Evolutionary conservation across 1,139 yeast species (phyloP).

Genomic region (Suhomyces terraborum): DNA sequence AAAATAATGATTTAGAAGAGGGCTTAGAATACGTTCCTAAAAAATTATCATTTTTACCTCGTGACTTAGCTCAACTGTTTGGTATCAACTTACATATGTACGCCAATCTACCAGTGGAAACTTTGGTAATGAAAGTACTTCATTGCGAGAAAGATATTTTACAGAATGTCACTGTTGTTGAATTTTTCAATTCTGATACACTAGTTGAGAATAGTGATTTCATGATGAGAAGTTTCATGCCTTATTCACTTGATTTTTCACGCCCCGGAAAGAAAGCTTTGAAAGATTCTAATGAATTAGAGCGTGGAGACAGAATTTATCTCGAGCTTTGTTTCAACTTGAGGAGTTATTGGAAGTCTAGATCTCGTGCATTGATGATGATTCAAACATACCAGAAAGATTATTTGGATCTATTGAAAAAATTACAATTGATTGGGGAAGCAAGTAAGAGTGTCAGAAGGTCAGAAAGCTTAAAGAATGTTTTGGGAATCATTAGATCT

Average conservation of each 20-base stretch:
- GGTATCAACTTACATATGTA: conserved; percentile 90
- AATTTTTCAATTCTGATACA: conserved; percentile 76
- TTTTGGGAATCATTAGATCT: conserved; percentile 74
- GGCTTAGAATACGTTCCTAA: conserved; percentile 31
- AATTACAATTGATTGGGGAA: conserved; percentile 64
- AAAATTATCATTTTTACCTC: conserved; percentile 66
- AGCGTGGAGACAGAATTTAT: conserved; percentile 79
- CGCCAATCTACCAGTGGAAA: conserved; percentile 60
- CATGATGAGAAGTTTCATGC: conserved; percentile 64
- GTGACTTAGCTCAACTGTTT: conserved; percentile 81
- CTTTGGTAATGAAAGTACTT: conserved; percentile 64
- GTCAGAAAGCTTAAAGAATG: conserved; percentile 65
- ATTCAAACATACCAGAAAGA: conserved; percentile 72
- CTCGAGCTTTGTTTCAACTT: conserved; percentile 77
- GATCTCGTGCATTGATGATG: conserved; percentile 77
- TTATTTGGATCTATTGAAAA: conserved; percentile 64
- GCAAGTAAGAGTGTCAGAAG: conserved; percentile 63
- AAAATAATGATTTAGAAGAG: conserved; percentile 25
- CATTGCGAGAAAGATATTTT: conserved; percentile 72
- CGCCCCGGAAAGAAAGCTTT: conserved; percentile 45
- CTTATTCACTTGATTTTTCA: conserved; percentile 63
- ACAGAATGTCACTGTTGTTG: conserved; percentile 70
- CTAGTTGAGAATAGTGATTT: conserved; percentile 72
- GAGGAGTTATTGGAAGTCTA: conserved; percentile 79
- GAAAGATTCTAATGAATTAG: conserved; percentile 63